Evolutionary conservation across 352 stramenopile genomes (phyloP).

Genomic region (Phytophthora rubi): DNA sequence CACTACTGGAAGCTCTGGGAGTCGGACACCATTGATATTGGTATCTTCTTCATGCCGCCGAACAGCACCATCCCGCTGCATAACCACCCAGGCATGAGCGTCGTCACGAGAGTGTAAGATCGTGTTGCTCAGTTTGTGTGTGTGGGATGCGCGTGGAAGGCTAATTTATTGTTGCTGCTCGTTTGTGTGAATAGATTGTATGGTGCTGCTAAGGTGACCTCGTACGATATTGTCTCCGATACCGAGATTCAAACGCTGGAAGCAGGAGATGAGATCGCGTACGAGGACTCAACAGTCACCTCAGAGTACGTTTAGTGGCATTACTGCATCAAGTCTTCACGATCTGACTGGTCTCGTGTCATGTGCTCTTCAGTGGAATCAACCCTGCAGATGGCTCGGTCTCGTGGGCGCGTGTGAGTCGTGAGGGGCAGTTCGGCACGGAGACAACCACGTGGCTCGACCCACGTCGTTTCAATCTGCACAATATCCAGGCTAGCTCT

Average conservation of each 20-base stretch:
- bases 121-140: not conserved
- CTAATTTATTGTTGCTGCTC: slow-evolving; percentile 13
- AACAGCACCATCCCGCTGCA: slow-evolving; percentile 79
- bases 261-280: slow-evolving; percentile 38
- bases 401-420: slow-evolving; percentile 69
- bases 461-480: slow-evolving; percentile 81
- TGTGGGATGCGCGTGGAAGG: not conserved
- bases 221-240: slow-evolving; percentile 74
- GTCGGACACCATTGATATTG: slow-evolving; percentile 83
- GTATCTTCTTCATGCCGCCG: slow-evolving; percentile 88
- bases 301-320: slow-evolving; percentile 36
- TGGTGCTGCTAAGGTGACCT: slow-evolving; percentile 70
- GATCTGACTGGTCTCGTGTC: slow-evolving; percentile 8
- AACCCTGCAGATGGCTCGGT: slow-evolving; percentile 47
- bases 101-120: slow-evolving; percentile 81
- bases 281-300: slow-evolving; percentile 34
- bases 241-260: slow-evolving; percentile 38
- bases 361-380: slow-evolving; percentile 36
- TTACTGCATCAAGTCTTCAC: not conserved
- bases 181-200: slow-evolving; percentile 59
- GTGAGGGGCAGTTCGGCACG: slow-evolving; percentile 55
- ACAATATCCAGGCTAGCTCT: slow-evolving; percentile 77
- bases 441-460: slow-evolving; percentile 86
- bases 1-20: slow-evolving; percentile 91
- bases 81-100: slow-evolving; percentile 86